Base-by-base conservation (phyloP, 228 moss, liverwort and hornwort genomes). In the Sphagnum fallax region DNA sequence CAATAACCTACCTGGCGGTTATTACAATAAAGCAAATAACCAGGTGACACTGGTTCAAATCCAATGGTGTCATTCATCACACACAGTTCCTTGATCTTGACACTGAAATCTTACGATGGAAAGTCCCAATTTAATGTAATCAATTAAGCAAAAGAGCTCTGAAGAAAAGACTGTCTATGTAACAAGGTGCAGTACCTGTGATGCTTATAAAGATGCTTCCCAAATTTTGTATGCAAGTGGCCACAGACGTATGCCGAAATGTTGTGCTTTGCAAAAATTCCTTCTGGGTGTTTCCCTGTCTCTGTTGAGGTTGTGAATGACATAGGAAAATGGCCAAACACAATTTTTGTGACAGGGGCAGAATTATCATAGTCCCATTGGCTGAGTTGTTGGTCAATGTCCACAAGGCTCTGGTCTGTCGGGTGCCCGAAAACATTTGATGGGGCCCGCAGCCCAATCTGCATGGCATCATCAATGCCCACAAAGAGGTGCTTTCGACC, bases 341-440 rank as follows among this genome's bases (percentile, higher is more conserved):
- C 97, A 65, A 93, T 76, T 78, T 91, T 93, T 49, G 78, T 88
- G 4, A 88, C 66, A 63, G 73, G 69, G 53, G 14, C 74, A 61
- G 78, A 64, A 10, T 64, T 69, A 50, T 72, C 81, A 67, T 82
- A 70, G 50, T 88, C 85, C 91, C 91, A 87, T 59, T 87, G 86
- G 74, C 81, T 78, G 13, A 97, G 88, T 70, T 83, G 81, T 66
- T 10, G 64, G 53, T 93, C 91, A 65, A 97, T 82, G 51, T 88
- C 68, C 51, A 64, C 70, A 60, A 93, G 83, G 32, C 78, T 61
- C 50, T 78, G 72, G 73, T 97, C 93, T 78, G 87, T 93, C 48
- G 93, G 88, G 73, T 93, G 93, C 55, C 97, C 97, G 61, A 97
- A 97, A 51, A 88, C 4, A 64, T 97, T 97, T 47, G 97, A 91